Base-by-base conservation (phyloP, 139 green algal genomes). In the Raphidocelis subcapitata region DNA sequence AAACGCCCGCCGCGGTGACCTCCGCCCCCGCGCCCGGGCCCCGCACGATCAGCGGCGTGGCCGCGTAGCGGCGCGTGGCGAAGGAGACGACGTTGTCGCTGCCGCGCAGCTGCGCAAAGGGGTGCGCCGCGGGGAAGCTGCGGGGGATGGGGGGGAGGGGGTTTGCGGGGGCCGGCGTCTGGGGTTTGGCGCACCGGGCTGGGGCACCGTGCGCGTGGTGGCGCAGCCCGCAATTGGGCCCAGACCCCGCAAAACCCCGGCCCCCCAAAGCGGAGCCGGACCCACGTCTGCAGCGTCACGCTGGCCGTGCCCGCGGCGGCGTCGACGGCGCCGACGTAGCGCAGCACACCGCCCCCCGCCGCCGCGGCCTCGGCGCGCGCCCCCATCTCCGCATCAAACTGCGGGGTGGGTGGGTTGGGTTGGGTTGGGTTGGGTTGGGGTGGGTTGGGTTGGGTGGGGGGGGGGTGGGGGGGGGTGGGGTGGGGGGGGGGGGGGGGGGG, bases 41-140 rank as follows among this genome's bases (percentile, higher is more conserved):
- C 3, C 87, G 76, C 20, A 98, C 87, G 35, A 96, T 91, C 23
- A 98, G 82, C 5, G 93, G 86, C 41, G 89, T 91, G 78, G n/a
- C 69, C 55, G 69, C 46, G 72, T 94, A 97, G 10, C 92, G 81
- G 70, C 79, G 37, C 0, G 92, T 98, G 0, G 75, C 88, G 84
- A 97, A 98, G 12, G 85, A 76, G 12, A 98, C 84, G 31, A 97
- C 92, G 85, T 98, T 98, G 76, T 99, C 95, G 0, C 76, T 91
- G 29, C 94, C 93, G 1, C 44, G 73, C 32, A 99, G 87, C 56
- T 89, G 75, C 0, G 91, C 90, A 84, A 99, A 98, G 3, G 95
- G 81, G 64, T 98, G 94, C 18, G 56, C 51, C 3, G 69, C 72
- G 20, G 88, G 83, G 67, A 93, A 99, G 28, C 77, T 92, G 83